phyloP scores from a whole-genome alignment of 768 basidiomycete species.

The Boletus rubescentipes region DNA sequence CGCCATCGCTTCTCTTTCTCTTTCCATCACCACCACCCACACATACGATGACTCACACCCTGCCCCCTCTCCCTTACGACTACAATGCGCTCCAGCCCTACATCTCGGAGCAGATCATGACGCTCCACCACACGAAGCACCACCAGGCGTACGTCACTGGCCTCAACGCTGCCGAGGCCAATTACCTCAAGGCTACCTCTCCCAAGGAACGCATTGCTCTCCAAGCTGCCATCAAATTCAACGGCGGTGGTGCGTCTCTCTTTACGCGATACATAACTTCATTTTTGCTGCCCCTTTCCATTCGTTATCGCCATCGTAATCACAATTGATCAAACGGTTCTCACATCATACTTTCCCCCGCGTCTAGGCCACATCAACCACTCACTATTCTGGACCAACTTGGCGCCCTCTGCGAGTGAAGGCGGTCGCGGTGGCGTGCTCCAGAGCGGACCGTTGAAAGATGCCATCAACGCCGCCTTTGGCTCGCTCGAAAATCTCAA shows the following conservation, averaged over 20 bases:
- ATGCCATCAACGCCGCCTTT: slow-evolving; percentile 59
- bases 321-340: background rate
- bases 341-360: background rate
- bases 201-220: slow-evolving; percentile 84
- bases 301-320: slow-evolving; percentile 16
- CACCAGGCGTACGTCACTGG: slow-evolving; percentile 94
- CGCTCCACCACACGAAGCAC: slow-evolving; percentile 91
- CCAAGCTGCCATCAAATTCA: slow-evolving; percentile 92
- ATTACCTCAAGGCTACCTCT: slow-evolving; percentile 62
- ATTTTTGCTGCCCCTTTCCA: background rate
- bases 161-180: slow-evolving; percentile 84
- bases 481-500: slow-evolving; percentile 71
- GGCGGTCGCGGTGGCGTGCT: slow-evolving; percentile 60
- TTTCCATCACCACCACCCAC: slow-evolving; percentile 9
- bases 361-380: slow-evolving; percentile 83
- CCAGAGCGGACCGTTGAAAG: slow-evolving; percentile 62
- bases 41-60: slow-evolving; percentile 45
- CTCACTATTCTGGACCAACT: slow-evolving; percentile 95
- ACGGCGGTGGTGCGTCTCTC: slow-evolving; percentile 79
- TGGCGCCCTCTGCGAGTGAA: slow-evolving; percentile 60
- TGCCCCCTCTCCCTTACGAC: slow-evolving; percentile 72
- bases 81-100: slow-evolving; percentile 94
- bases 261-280: background rate
- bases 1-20: background rate
- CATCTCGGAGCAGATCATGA: slow-evolving; percentile 92